Evolutionary conservation across 2,329 filamentous ascomycete species (phyloP).

Genomic region (Hypoxylon sp.): DNA sequence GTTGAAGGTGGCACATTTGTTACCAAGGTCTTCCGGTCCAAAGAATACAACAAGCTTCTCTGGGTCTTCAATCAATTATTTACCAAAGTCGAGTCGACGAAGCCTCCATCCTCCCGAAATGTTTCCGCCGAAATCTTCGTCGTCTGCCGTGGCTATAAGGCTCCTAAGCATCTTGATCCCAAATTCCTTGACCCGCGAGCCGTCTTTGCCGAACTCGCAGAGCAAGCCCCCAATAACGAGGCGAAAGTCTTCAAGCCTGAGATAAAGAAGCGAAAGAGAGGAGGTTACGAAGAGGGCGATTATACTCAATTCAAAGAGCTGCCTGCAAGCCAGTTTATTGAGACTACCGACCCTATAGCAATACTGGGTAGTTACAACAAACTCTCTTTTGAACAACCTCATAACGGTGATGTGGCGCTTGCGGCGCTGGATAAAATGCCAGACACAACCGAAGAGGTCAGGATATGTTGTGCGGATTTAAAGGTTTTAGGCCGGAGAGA

Average conservation of each 20-base stretch:
- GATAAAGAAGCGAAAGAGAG: conserved; percentile 96
- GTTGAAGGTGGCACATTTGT: conserved; percentile 92
- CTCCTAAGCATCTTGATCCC: conserved; percentile 92
- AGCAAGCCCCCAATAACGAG: conserved; percentile 91
- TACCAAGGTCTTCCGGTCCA: conserved; percentile 96
- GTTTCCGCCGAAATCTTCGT: conserved; percentile 99
- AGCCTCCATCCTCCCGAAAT: conserved; percentile 94
- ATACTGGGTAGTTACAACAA: conserved; percentile 90
- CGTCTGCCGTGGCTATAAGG: conserved; percentile 95
- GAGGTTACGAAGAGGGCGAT: conserved; percentile 97
- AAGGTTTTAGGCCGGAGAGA: conserved; percentile 94
- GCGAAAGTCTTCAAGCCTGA: conserved; percentile 99
- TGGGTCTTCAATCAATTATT: conserved; percentile 99
- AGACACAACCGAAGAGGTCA: conserved; percentile 88
- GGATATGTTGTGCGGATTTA: conserved; percentile 83
- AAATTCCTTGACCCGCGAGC: conserved; percentile 90
- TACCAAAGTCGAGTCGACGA: conserved; percentile 94
- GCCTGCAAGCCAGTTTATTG: conserved; percentile 91
- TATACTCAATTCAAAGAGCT: conserved; percentile 93
- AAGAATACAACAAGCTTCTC: conserved; percentile 94
- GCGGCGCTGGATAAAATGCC: conserved; percentile 88
- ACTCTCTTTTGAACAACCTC: conserved; percentile 84
- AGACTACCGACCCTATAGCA: conserved; percentile 92
- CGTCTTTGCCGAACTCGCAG: conserved; percentile 93
- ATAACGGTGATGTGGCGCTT: conserved; percentile 86